Evolutionary conservation across 768 basidiomycete genomes (phyloP).

Genomic region (Leccinum uliginosum): DNA sequence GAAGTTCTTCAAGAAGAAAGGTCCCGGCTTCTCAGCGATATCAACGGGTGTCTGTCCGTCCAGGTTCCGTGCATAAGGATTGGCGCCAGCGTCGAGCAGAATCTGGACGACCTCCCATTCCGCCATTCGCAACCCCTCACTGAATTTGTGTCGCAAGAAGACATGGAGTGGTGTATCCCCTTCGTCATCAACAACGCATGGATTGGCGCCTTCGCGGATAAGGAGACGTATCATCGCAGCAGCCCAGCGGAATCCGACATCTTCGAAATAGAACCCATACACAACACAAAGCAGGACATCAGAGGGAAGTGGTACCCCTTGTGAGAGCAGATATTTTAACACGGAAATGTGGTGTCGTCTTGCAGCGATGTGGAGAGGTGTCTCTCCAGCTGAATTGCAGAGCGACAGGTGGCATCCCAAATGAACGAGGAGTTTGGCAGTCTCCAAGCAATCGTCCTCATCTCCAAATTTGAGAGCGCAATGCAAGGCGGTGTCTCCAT

Average conservation of each 20-base stretch:
- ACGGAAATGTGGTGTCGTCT: background rate
- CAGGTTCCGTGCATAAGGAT: background rate
- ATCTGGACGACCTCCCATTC: background rate
- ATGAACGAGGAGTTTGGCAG: too few species aligned
- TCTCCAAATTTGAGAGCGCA: too few species aligned
- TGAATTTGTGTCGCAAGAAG: background rate
- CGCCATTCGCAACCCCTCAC: background rate
- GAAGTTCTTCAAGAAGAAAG: background rate
- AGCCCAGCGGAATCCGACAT: background rate
- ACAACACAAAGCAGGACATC: background rate
- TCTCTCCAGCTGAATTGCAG: too few species aligned
- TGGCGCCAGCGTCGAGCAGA: background rate
- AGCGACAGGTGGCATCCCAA: too few species aligned
- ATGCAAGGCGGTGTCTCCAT: too few species aligned
- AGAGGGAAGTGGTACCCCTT: background rate
- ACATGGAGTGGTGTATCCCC: background rate
- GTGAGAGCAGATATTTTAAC: background rate
- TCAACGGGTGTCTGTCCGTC: background rate
- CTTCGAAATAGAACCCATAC: background rate
- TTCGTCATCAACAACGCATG: background rate
- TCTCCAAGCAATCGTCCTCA: too few species aligned
- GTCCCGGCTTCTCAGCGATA: background rate
- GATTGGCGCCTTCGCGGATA: background rate
- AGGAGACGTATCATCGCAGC: background rate
- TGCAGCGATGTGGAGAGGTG: too few species aligned